Percentiles rank a stretch among this genome's conserved stretches.
These are phyloP conservation scores for Russula abietina DNA, from an alignment of 768 basidiomycete genomes.

Conservation along the genomic window DNA sequence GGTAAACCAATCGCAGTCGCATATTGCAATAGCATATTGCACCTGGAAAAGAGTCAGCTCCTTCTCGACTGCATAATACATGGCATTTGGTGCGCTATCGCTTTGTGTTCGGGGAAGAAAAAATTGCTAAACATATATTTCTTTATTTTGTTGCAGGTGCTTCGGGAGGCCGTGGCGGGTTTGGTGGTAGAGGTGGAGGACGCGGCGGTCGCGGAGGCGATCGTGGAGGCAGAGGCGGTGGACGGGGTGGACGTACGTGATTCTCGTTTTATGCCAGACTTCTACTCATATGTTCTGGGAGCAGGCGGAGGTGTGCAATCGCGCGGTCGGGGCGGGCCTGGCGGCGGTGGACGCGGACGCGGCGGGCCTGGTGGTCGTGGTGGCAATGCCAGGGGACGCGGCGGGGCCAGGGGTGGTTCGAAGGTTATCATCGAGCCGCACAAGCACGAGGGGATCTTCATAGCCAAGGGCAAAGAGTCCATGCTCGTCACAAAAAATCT, in stretches of 20 bases:
- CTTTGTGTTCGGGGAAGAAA: neutral
- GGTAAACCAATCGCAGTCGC: neutral
- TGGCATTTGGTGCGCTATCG: conserved; percentile 32
- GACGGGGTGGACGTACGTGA: conserved; percentile 25
- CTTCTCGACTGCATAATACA: conserved; percentile 17
- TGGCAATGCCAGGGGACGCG: conserved; percentile 64
- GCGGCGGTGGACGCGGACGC: conserved; percentile 27
- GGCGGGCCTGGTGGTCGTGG: conserved; percentile 44
- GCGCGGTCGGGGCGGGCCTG: conserved; percentile 27
- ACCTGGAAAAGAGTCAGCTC: neutral
- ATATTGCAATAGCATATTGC: neutral
- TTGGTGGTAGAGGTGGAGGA: conserved; percentile 28
- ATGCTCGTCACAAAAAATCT: conserved; percentile 97
- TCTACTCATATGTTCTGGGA: conserved; percentile 2
- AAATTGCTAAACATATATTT: neutral
- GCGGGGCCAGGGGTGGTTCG: conserved; percentile 74
- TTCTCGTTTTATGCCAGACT: neutral
- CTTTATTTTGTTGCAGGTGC: conserved; percentile 34
- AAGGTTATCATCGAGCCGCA: conserved; percentile 94
- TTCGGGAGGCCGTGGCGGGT: conserved; percentile 71
- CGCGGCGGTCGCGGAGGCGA: conserved; percentile 35
- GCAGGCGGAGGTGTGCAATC: conserved; percentile 30
- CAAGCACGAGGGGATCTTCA: conserved; percentile 89
- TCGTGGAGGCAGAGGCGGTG: conserved; percentile 33
- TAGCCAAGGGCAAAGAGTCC: conserved; percentile 96